Conservation (phyloP, 306 rosid genomes). For the Crotalaria pallida region DNA sequence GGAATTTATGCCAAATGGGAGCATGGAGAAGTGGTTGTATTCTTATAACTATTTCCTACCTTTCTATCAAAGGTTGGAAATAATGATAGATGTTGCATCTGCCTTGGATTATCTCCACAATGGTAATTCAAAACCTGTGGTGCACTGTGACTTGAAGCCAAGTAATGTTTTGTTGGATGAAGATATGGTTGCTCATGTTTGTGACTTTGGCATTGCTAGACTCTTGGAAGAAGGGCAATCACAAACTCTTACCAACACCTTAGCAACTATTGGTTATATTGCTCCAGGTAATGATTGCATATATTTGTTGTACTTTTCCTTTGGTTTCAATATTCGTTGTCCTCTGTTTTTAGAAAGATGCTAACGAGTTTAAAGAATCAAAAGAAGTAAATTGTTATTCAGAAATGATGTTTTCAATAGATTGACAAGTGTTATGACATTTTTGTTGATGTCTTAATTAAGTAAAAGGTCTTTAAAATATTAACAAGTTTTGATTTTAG, state of each 20-base stretch:
- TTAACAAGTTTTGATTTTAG: no score
- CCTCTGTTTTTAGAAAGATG: no score
- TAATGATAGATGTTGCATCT: conserved; percentile 24
- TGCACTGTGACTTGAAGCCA: conserved; percentile 46
- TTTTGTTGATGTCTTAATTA: no score
- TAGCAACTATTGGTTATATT: conserved; percentile 46
- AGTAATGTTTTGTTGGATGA: conserved; percentile 37
- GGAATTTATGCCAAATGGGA: conserved; percentile 21
- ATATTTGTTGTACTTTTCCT: neutral
- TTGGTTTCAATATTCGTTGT: no score
- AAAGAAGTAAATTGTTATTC: no score
- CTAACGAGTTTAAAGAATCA: no score
- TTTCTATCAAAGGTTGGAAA: conserved; percentile 14
- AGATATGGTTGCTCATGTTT: conserved; percentile 33
- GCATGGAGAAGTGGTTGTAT: conserved; percentile 19
- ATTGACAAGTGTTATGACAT: no score
- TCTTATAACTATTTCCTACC: neutral
- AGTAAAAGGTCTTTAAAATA: no score
- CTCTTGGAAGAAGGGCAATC: conserved; percentile 34
- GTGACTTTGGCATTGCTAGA: conserved; percentile 37
- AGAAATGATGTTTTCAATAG: no score
- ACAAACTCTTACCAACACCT: conserved; percentile 20
- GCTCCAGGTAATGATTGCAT: conserved; percentile 32
- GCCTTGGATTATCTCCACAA: conserved; percentile 41
- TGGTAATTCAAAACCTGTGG: conserved; percentile 14